These are phyloP conservation scores for Hymenoscyphus linearis DNA, from an alignment of 2,329 filamentous ascomycete genomes.

Conservation along the genomic window DNA sequence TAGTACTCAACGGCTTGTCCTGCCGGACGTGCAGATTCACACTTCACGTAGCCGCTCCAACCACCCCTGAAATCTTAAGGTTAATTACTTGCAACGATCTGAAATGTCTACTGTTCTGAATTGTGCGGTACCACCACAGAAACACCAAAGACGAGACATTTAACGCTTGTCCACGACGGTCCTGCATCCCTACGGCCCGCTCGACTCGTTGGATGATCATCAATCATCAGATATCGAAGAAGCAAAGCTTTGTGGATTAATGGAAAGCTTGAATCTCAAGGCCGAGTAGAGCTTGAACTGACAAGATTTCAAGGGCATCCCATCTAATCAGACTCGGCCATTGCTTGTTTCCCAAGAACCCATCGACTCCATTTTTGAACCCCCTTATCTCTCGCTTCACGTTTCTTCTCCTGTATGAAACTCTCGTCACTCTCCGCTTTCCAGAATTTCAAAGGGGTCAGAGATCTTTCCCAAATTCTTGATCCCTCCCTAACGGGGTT, in stretches of 20 bases:
- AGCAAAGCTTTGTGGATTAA: not conserved
- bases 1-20: not conserved
- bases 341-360: not conserved
- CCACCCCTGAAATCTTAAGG: not conserved
- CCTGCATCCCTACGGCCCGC: not conserved
- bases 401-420: not conserved
- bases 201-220: not conserved
- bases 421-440: not conserved
- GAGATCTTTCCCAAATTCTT: not conserved
- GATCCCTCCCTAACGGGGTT: not conserved
- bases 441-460: not conserved
- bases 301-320: not conserved
- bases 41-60: not conserved
- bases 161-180: not conserved
- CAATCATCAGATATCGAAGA: not conserved
- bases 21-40: not conserved
- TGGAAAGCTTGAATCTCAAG: not conserved
- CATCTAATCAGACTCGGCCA: not conserved
- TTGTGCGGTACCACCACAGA: not conserved
- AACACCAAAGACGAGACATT: not conserved
- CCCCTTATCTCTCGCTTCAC: not conserved
- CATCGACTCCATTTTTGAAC: not conserved
- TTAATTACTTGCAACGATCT: not conserved
- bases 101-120: no score
- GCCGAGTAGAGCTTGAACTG: not conserved